phyloP scores from a whole-genome alignment of 2,329 filamentous ascomycete genomes.

The Plectosphaerella cucumerina region DNA sequence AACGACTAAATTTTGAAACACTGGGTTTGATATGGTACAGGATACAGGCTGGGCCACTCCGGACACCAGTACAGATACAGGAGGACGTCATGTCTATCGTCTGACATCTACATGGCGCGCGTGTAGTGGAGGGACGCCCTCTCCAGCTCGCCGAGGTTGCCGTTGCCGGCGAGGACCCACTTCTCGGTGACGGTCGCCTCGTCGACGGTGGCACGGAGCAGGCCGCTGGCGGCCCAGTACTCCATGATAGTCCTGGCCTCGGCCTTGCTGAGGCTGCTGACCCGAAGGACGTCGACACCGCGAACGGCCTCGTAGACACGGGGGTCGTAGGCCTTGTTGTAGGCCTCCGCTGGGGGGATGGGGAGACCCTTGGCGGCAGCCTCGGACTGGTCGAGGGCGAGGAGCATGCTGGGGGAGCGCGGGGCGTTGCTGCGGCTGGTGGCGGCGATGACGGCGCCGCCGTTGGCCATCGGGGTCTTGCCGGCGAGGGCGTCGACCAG shows the following conservation, averaged over 20 bases:
- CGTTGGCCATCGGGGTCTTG: slow-evolving; percentile 56
- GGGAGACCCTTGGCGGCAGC: slow-evolving; percentile 32
- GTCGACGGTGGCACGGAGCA: slow-evolving; percentile 67
- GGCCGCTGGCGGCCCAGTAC: slow-evolving; percentile 86
- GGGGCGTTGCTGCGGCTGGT: slow-evolving; percentile 70
- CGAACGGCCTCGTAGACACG: slow-evolving; percentile 50
- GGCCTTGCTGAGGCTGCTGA: slow-evolving; percentile 66
- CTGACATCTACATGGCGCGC: neutral
- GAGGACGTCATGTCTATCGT: no score
- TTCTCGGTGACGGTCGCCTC: slow-evolving; percentile 71
- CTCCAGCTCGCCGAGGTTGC: slow-evolving; percentile 83
- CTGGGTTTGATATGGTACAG: neutral
- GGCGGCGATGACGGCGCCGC: slow-evolving; percentile 73
- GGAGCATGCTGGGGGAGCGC: slow-evolving; percentile 60
- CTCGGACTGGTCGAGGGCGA: slow-evolving; percentile 57
- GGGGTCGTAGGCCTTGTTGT: slow-evolving; percentile 51
- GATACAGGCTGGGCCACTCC: neutral
- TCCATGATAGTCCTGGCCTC: slow-evolving; percentile 82
- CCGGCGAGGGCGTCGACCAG: slow-evolving; percentile 72
- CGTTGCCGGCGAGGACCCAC: slow-evolving; percentile 78
- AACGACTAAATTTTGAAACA: neutral
- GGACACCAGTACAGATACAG: slow-evolving; percentile 2
- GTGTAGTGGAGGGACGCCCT: slow-evolving; percentile 42
- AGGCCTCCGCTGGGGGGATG: slow-evolving; percentile 45
- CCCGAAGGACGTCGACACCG: slow-evolving; percentile 45